A percentile compares a stretch with the other conserved stretches of the same genome.
Evolutionary conservation across 331 rosid species (phyloP).

Genomic region (Phaseolus coccineus): DNA sequence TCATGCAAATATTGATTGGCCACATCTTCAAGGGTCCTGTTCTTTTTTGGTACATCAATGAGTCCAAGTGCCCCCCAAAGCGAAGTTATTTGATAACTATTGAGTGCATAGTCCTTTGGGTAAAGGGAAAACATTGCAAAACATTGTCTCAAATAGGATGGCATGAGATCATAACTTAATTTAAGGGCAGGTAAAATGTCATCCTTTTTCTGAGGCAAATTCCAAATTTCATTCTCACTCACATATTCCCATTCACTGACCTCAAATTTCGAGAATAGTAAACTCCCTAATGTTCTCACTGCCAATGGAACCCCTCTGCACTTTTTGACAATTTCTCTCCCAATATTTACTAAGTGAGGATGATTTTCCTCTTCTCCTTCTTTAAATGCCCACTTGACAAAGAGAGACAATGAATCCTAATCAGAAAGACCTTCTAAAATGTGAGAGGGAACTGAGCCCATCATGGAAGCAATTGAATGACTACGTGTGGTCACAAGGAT

Average conservation of each 20-base stretch:
- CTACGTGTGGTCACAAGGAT: constrained; percentile 43
- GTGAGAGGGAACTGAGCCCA: constrained; percentile 14
- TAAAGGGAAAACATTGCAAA: constrained; percentile 32
- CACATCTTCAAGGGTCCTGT: background rate
- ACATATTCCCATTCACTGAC: constrained; percentile 34
- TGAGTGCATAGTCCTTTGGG: background rate
- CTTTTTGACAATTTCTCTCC: constrained; percentile 42
- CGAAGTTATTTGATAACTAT: fast-evolving
- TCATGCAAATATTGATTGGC: constrained; percentile 25
- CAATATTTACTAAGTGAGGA: constrained; percentile 35
- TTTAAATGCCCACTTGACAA: constrained; percentile 47
- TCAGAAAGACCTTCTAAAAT: background rate
- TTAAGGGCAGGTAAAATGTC: constrained; percentile 28
- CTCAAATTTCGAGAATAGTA: background rate
- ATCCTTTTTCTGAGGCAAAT: background rate
- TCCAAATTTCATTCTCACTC: constrained; percentile 40
- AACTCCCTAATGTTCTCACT: constrained; percentile 44
- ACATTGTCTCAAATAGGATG: constrained; percentile 39
- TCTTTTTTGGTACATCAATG: background rate
- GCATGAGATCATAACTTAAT: constrained; percentile 45
- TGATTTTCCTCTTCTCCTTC: constrained; percentile 29
- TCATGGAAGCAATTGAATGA: background rate
- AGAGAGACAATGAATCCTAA: background rate
- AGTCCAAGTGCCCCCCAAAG: constrained; percentile 48
- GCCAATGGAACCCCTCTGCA: constrained; percentile 51